phyloP scores from a whole-genome alignment of 176 grass and related monocot species.

The Carex myosuroides region DNA sequence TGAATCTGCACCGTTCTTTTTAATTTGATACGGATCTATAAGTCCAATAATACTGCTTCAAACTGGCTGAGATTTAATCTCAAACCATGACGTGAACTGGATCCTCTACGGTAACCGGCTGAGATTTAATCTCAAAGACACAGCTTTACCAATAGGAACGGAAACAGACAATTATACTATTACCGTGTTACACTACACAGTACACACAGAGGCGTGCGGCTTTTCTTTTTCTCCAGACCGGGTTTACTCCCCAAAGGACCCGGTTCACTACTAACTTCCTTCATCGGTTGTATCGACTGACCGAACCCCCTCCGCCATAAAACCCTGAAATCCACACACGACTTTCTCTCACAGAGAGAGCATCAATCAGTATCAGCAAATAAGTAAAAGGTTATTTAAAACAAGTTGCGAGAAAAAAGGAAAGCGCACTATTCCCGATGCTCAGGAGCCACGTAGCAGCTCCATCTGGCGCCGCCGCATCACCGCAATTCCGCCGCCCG shows the following conservation, averaged over 20 bases:
- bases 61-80: no score
- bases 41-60: no score
- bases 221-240: background rate
- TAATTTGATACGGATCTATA: no score
- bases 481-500: background rate
- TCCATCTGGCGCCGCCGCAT: conserved; percentile 20
- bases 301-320: conserved; percentile 3
- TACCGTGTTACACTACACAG: background rate
- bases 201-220: no score
- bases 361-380: background rate
- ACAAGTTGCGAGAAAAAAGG: background rate
- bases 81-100: no score
- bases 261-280: background rate
- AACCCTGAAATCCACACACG: background rate
- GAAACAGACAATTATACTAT: background rate
- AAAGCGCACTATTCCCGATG: conserved; percentile 15
- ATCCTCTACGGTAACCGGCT: no score
- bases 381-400: background rate
- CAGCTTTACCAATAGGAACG: no score
- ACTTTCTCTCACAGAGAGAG: background rate
- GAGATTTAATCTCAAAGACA: no score
- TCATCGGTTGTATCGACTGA: conserved; percentile 21
- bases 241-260: background rate
- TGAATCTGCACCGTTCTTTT: no score
- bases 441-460: conserved; percentile 44